These are phyloP conservation scores for Calocybe cyanea DNA, from an alignment of 768 basidiomycete species.

Conservation along the genomic window DNA sequence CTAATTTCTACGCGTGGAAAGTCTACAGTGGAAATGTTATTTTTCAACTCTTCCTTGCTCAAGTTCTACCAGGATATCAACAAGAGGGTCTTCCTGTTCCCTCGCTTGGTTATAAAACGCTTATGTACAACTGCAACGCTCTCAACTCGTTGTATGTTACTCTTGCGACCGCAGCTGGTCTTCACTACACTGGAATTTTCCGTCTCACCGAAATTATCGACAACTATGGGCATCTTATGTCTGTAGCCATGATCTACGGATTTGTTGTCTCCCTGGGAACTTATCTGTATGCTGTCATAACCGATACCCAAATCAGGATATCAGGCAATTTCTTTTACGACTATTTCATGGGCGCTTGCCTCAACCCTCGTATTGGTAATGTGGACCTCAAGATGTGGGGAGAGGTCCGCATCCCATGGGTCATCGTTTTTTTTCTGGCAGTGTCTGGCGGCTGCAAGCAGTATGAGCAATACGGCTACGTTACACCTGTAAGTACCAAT, in stretches of 20 bases:
- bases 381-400: conserved; percentile 99
- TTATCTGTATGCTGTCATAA: conserved; percentile 74
- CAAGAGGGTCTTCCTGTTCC: conserved; percentile 97
- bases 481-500: conserved; percentile 70
- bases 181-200: conserved; percentile 82
- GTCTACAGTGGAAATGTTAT: conserved; percentile 86
- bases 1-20: conserved; percentile 84
- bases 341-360: conserved; percentile 91
- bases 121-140: conserved; percentile 98
- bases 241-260: conserved; percentile 90
- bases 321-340: conserved; percentile 95
- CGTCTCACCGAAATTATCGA: conserved; percentile 93
- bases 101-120: conserved; percentile 86
- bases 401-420: conserved; percentile 96
- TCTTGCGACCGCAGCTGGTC: conserved; percentile 63
- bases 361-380: conserved; percentile 89
- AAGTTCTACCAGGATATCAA: conserved; percentile 84
- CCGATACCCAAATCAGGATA: conserved; percentile 85
- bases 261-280: conserved; percentile 77
- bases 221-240: conserved; percentile 94
- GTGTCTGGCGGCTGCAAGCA: conserved; percentile 95
- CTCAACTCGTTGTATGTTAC: conserved; percentile 81
- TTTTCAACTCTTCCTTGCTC: conserved; percentile 88
- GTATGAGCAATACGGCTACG: conserved; percentile 87
- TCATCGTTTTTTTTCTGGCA: conserved; percentile 89